These are phyloP conservation scores for Agastache rugosa DNA, from an alignment of 257 asterid species.

Conservation along the genomic window DNA sequence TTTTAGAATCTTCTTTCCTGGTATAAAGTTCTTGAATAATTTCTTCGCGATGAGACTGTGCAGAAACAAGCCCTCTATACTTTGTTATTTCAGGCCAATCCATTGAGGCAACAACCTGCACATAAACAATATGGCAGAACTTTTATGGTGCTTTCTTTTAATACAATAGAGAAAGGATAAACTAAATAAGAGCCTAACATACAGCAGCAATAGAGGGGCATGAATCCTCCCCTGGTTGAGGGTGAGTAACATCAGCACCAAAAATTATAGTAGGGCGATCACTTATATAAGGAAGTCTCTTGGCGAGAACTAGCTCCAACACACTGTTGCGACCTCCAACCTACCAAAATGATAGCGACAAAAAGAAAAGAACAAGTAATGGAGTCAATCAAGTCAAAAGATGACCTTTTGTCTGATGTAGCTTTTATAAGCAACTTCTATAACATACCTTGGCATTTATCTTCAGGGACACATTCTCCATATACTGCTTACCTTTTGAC, in stretches of 20 bases:
- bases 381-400: neutral
- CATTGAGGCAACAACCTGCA: slow-evolving; percentile 92
- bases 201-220: slow-evolving; percentile 94
- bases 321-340: slow-evolving; percentile 79
- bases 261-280: slow-evolving; percentile 73
- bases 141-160: neutral
- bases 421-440: neutral
- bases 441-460: slow-evolving; percentile 81
- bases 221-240: slow-evolving; percentile 81
- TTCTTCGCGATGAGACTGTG: slow-evolving; percentile 70
- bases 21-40: slow-evolving; percentile 70
- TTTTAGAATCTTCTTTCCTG: slow-evolving; percentile 38
- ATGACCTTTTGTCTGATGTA: too few relatives aligned
- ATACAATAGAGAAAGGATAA: neutral
- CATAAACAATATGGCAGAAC: neutral
- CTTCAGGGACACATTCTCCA: slow-evolving; percentile 78
- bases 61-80: slow-evolving; percentile 79
- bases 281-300: slow-evolving; percentile 44
- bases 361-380: neutral
- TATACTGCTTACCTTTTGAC: slow-evolving; percentile 45
- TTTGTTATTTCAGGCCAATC: slow-evolving; percentile 89
- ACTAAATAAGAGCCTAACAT: slow-evolving; percentile 2
- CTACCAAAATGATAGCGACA: slow-evolving; percentile 39
- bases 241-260: slow-evolving; percentile 98
- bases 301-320: slow-evolving; percentile 46